Percentiles rank a stretch among this genome's conserved stretches.
phyloP scores from a whole-genome alignment of 2,329 filamentous ascomycete species.

The Pyrenophora tritici-repentis region DNA sequence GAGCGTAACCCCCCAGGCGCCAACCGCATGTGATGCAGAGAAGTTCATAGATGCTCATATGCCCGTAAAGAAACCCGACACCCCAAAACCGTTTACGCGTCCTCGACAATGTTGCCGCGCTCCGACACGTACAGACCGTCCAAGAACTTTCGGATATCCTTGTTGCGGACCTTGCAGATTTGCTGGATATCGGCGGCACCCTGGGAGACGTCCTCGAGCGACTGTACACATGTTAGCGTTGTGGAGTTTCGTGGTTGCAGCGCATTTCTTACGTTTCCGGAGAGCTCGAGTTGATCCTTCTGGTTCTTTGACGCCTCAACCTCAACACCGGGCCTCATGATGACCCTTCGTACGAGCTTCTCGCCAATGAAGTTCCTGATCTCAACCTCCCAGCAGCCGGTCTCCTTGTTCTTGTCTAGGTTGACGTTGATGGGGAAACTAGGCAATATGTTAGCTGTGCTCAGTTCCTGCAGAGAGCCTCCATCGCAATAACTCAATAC shows the following conservation, averaged over 20 bases:
- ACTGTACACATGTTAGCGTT: conserved; percentile 49
- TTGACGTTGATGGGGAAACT: conserved; percentile 99
- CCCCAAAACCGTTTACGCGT: conserved; percentile 45
- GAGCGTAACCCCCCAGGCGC: conserved; percentile 47
- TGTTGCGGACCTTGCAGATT: conserved; percentile 99
- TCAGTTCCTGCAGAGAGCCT: background rate
- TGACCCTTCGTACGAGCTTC: conserved; percentile 95
- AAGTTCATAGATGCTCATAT: conserved; percentile 49
- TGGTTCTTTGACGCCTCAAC: conserved; percentile 87
- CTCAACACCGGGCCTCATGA: conserved; percentile 87
- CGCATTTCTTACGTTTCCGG: conserved; percentile 67
- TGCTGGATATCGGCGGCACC: conserved; percentile 99
- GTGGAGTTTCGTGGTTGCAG: background rate
- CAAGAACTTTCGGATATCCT: conserved; percentile 99
- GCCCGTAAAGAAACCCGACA: conserved; percentile 49
- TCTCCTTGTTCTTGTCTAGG: conserved; percentile 94
- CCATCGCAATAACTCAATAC: background rate
- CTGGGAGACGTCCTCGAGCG: conserved; percentile 95
- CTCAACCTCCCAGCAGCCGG: conserved; percentile 87
- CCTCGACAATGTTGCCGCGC: conserved; percentile 90
- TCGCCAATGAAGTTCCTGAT: conserved; percentile 82
- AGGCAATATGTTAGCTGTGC: conserved; percentile 18
- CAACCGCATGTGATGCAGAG: conserved; percentile 48
- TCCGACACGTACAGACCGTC: conserved; percentile 99
- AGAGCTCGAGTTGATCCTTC: conserved; percentile 96